Conservation (phyloP, 2,329 filamentous ascomycete species). For the Tolypocladium guangdongense region DNA sequence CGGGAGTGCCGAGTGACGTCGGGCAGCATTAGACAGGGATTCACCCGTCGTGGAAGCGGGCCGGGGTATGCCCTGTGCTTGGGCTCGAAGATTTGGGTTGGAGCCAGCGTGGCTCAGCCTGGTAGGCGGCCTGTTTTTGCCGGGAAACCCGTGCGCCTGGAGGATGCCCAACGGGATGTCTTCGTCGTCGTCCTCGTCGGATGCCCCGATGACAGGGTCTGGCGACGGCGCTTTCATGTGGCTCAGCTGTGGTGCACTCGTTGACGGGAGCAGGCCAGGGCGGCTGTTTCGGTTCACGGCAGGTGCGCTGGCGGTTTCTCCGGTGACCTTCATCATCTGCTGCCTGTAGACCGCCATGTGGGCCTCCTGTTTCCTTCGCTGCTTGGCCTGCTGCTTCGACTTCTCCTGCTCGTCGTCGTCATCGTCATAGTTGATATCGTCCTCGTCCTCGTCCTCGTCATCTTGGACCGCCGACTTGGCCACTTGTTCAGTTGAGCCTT, state of each 20-base stretch:
- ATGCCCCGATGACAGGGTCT: constrained; percentile 34
- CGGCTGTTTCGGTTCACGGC: constrained; percentile 28
- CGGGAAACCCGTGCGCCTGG: constrained; percentile 80
- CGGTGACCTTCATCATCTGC: constrained; percentile 94
- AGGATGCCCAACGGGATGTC: constrained; percentile 80
- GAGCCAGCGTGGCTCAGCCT: constrained; percentile 54
- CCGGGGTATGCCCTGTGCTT: constrained; percentile 33
- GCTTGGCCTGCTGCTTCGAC: constrained; percentile 59
- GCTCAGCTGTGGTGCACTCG: constrained; percentile 51
- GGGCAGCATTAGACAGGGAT: constrained; percentile 17
- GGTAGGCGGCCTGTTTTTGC: constrained; percentile 63
- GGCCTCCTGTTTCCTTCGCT: constrained; percentile 79
- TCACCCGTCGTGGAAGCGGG: constrained; percentile 49
- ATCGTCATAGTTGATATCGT: constrained; percentile 56
- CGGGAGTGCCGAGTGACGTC: constrained; percentile 45
- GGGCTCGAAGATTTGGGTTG: constrained; percentile 59
- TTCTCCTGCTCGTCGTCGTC: constrained; percentile 74
- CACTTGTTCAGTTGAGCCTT: constrained; percentile 31
- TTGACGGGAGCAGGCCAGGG: constrained; percentile 43
- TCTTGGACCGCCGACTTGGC: constrained; percentile 36
- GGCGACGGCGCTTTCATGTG: constrained; percentile 24
- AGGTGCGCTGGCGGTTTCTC: constrained; percentile 41
- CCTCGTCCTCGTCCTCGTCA: constrained; percentile 52
- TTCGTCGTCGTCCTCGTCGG: constrained; percentile 81
- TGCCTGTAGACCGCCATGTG: constrained; percentile 84